A percentile compares a stretch with the other conserved stretches of the same genome.
These are phyloP conservation scores for Phialophora expanda DNA, from an alignment of 2,329 filamentous ascomycete genomes.

Conservation along the genomic window DNA sequence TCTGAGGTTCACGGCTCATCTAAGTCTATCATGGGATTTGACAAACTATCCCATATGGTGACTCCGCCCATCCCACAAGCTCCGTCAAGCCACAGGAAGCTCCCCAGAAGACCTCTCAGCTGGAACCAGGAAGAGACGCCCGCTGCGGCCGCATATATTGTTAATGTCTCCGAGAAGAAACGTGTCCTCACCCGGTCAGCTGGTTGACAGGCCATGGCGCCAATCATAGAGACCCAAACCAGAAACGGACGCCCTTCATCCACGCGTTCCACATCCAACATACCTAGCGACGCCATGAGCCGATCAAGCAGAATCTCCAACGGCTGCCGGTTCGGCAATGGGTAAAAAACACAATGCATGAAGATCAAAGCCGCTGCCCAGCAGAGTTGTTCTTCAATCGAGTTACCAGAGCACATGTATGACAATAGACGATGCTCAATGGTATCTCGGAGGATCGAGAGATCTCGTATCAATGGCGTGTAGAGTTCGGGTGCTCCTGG, in stretches of 20 bases:
- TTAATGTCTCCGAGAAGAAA: background rate
- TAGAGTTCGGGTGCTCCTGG: background rate
- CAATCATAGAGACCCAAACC: background rate
- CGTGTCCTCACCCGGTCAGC: background rate
- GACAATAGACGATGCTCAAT: slow-evolving; percentile 1
- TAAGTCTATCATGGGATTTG: background rate
- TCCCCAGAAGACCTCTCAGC: background rate
- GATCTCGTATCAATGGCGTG: background rate
- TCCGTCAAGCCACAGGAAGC: slow-evolving; percentile 6
- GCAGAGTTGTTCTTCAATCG: slow-evolving; percentile 1
- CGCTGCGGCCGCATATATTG: background rate
- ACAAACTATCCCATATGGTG: background rate
- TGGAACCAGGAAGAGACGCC: background rate
- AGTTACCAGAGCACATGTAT: background rate
- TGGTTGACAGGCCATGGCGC: slow-evolving; percentile 4
- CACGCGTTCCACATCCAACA: background rate
- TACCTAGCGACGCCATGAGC: background rate
- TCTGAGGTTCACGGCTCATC: background rate
- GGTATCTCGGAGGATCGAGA: background rate
- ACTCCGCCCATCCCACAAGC: background rate
- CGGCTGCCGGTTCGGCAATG: background rate
- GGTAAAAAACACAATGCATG: slow-evolving; percentile 1
- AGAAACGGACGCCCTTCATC: background rate
- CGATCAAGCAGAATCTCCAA: slow-evolving; percentile 2
- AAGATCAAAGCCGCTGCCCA: slow-evolving; percentile 2